phyloP scores from a whole-genome alignment of 768 basidiomycete species.

The Rhodosporidiobolus odoratus region DNA sequence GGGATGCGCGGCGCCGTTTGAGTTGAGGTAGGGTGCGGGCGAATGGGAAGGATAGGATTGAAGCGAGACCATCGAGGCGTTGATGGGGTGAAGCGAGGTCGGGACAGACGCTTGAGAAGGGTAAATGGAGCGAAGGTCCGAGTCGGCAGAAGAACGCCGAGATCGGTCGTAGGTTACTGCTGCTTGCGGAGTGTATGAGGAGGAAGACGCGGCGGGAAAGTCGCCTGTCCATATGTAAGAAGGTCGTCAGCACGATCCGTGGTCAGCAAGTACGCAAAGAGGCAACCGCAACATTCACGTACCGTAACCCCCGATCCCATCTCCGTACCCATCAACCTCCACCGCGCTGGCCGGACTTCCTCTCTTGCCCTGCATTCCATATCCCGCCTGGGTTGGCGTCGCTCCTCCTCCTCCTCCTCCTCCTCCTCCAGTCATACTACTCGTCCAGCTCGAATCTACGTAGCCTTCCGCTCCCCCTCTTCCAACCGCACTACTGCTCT shows the following conservation, averaged over 20 bases:
- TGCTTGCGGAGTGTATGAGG: not conserved
- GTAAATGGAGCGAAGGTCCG: constrained; percentile 27
- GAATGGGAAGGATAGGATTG: constrained; percentile 3
- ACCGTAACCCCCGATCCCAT: not conserved
- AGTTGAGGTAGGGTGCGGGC: not conserved
- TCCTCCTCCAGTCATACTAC: not conserved
- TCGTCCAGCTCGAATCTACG: not conserved
- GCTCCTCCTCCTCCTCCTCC: not conserved
- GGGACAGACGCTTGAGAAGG: not conserved
- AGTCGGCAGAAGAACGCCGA: constrained; percentile 26
- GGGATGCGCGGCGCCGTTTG: constrained; percentile 5
- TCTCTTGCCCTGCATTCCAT: not conserved
- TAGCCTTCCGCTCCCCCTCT: not conserved
- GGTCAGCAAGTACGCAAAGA: too few species aligned
- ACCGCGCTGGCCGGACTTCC: not conserved
- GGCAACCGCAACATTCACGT: too few species aligned
- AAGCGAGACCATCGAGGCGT: constrained; percentile 33
- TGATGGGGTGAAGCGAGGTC: constrained; percentile 43
- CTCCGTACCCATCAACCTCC: constrained; percentile 5
- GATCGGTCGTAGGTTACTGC: constrained; percentile 12
- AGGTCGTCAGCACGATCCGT: too few species aligned
- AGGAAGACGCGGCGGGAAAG: not conserved
- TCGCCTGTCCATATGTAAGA: not conserved
- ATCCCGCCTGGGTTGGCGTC: constrained; percentile 16
- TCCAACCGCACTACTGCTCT: constrained; percentile 42